Evolutionary conservation across 2,329 filamentous ascomycete species (phyloP).

Genomic region (Zelopaecilomyces penicillatus): DNA sequence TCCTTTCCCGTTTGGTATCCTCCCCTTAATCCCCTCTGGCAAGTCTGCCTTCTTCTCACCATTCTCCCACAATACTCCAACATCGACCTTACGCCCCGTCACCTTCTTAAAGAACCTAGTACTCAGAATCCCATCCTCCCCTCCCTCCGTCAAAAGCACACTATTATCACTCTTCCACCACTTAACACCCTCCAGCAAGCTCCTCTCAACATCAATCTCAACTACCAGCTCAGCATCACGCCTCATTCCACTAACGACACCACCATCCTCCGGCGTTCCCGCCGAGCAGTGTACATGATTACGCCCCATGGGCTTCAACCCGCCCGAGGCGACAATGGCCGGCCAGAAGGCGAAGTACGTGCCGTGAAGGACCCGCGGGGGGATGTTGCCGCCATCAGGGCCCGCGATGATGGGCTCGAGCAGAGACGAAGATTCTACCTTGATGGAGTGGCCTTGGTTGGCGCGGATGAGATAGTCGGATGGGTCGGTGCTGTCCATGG

Average conservation of each 20-base stretch:
- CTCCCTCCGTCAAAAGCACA: conserved; percentile 59
- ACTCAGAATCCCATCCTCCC: conserved; percentile 53
- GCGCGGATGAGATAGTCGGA: conserved; percentile 80
- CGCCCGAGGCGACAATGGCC: conserved; percentile 65
- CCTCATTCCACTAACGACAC: conserved; percentile 74
- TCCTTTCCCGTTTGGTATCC: conserved; percentile 41
- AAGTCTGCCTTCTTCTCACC: conserved; percentile 60
- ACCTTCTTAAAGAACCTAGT: conserved; percentile 65
- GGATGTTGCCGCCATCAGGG: conserved; percentile 41
- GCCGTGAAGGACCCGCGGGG: conserved; percentile 69
- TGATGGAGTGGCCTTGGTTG: conserved; percentile 88
- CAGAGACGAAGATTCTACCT: conserved; percentile 60
- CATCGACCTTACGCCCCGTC: conserved; percentile 48
- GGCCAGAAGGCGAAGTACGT: conserved; percentile 79
- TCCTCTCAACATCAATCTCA: conserved; percentile 62
- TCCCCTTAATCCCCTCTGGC: conserved; percentile 48
- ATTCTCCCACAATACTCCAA: conserved; percentile 61
- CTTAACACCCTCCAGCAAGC: conserved; percentile 53
- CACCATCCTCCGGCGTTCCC: conserved; percentile 50
- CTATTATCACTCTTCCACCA: conserved; percentile 79
- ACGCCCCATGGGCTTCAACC: conserved; percentile 70
- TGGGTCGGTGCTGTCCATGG: conserved; percentile 36
- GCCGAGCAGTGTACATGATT: conserved; percentile 88
- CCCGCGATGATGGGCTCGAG: conserved; percentile 59
- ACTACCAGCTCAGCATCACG: conserved; percentile 68